Evolutionary conservation across 1,139 yeast species (phyloP), one percentile per base, ranked within the genome.

Genomic region (Kodamaea ohmeri): DNA sequence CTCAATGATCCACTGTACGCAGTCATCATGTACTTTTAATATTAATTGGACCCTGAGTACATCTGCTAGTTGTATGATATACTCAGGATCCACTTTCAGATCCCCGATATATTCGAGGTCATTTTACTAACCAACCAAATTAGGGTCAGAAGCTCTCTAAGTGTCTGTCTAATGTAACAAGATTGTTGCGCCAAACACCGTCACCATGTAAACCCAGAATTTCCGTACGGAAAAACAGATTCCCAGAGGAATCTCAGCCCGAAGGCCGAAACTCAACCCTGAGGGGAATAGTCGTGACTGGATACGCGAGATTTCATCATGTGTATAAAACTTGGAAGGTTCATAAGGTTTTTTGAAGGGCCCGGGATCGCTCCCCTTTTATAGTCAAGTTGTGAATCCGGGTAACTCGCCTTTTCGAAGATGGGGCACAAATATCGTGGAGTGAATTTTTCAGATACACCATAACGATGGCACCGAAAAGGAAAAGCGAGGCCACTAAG

Each of bases 231-330:
- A 52, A 49, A 47, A 49, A 57, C 61, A 36, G 7, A 56, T 55
- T 51, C 56, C 60, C 60, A 47, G 57, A 61, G 76, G 73, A 66
- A 63, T 63, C 65, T 45, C 39, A 30, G 37, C 34, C 43, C 48
- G 42, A 46, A 40, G 37, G 48, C 38, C 20, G 45, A 53, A 49
- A 63, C 71, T 64, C 73, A 58, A 69, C 74, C 52, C 57, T 54
- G 49, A 61, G 63, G 80, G 81, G 77, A 65, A 62, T 58, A 54
- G 74, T 68, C 61, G 48, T 60, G 66, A 58, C 35, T 38, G 50
- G 49, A 53, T 51, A 76, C 77, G 76, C 77, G 74, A 74, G 78
- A 67, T 66, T 69, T 76, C 82, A 76, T 76, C 82, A 76, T 76
- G 55, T 61, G 58, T 68, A 67, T 74, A 75, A 71, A 71, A 71